Conservation (phyloP, 1,284 basidiomycete genomes). For the Irpex rosettiformis region DNA sequence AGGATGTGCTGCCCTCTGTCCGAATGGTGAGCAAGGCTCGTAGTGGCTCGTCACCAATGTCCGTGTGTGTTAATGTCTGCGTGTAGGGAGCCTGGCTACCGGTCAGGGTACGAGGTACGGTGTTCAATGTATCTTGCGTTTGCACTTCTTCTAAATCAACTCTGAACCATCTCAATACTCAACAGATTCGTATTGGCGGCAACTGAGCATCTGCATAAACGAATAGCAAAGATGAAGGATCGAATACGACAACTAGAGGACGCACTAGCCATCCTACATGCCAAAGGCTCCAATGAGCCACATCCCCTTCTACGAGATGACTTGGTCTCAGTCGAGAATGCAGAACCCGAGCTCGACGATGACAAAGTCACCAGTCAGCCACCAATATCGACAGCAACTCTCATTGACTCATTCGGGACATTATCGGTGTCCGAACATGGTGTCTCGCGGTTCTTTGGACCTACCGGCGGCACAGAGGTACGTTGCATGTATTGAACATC, state of each 20-base stretch:
- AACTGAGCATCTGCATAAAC: constrained; percentile 69
- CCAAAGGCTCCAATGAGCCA: constrained; percentile 41
- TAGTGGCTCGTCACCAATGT: no score
- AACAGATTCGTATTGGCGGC: constrained; percentile 72
- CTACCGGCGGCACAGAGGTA: constrained; percentile 55
- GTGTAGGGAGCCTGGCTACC: constrained; percentile 29
- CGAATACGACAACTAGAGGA: constrained; percentile 76
- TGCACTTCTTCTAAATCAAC: background rate
- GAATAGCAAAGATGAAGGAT: constrained; percentile 69
- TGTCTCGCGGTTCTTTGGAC: constrained; percentile 63
- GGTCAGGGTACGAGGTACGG: constrained; percentile 68
- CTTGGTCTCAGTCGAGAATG: constrained; percentile 42
- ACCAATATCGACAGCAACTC: constrained; percentile 14
- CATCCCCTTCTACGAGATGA: constrained; percentile 64
- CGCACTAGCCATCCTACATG: constrained; percentile 50
- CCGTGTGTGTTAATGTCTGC: no score
- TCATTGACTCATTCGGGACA: constrained; percentile 45
- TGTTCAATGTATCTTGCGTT: background rate
- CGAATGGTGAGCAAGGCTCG: constrained; percentile 48
- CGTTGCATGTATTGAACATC: constrained; percentile 9
- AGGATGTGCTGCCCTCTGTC: constrained; percentile 67
- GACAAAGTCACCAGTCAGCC: constrained; percentile 6
- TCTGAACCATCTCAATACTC: background rate
- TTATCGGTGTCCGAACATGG: constrained; percentile 59
- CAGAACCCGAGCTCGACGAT: constrained; percentile 22